These are phyloP conservation scores for Lasiodiplodia sp. DNA, from an alignment of 2,329 filamentous ascomycete species.

Conservation along the genomic window DNA sequence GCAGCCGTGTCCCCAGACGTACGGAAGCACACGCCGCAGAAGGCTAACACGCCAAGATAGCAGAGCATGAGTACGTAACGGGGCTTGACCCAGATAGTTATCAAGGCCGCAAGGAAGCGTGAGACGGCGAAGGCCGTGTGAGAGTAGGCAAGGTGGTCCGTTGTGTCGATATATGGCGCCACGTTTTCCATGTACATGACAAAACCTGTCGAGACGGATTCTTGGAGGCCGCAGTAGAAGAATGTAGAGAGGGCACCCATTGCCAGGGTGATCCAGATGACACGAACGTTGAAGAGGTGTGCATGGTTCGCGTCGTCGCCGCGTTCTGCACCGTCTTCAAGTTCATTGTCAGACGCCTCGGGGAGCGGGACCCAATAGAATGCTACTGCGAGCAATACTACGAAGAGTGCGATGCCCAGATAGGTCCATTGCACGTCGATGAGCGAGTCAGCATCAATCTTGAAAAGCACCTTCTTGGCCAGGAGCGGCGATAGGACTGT, in stretches of 20 bases:
- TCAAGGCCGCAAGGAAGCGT: slow-evolving; percentile 63
- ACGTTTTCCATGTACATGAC: slow-evolving; percentile 52
- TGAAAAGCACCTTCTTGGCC: slow-evolving; percentile 66
- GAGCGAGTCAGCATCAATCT: slow-evolving; percentile 57
- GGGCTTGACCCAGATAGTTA: slow-evolving; percentile 63
- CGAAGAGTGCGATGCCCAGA: slow-evolving; percentile 68
- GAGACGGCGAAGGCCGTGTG: slow-evolving; percentile 66
- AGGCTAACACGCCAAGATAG: slow-evolving; percentile 62
- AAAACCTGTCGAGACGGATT: slow-evolving; percentile 61
- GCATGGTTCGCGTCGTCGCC: slow-evolving; percentile 58
- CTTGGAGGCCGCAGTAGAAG: slow-evolving; percentile 68
- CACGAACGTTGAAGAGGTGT: slow-evolving; percentile 47
- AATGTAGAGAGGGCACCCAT: slow-evolving; percentile 64
- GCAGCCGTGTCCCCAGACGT: slow-evolving; percentile 54
- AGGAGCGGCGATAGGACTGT: slow-evolving; percentile 66
- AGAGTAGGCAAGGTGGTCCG: slow-evolving; percentile 59
- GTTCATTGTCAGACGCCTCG: slow-evolving; percentile 66
- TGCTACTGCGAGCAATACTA: slow-evolving; percentile 63
- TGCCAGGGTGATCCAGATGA: slow-evolving; percentile 64
- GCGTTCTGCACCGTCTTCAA: slow-evolving; percentile 62
- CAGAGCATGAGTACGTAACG: slow-evolving; percentile 59
- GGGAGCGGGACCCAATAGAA: slow-evolving; percentile 69
- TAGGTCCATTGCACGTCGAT: slow-evolving; percentile 71
- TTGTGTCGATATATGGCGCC: slow-evolving; percentile 45
- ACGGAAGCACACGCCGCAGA: slow-evolving; percentile 59